Evolutionary conservation across 202 grass and related monocot species (phyloP).

Genomic region (Alloteropsis angusta): DNA sequence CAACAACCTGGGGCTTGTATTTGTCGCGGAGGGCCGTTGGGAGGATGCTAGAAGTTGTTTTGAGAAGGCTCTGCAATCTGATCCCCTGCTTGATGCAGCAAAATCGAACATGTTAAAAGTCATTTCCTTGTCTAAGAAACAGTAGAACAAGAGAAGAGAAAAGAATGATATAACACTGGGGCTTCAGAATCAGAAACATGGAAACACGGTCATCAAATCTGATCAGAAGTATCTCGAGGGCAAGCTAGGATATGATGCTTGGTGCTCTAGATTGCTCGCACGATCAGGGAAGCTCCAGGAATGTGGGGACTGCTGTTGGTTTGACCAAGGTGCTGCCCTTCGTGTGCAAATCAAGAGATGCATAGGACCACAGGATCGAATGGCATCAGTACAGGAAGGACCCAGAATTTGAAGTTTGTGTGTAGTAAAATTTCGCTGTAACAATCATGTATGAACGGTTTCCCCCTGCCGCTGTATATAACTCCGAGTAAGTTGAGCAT

Average conservation of each 20-base stretch:
- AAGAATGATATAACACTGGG: slow-evolving; percentile 6
- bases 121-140: slow-evolving; percentile 39
- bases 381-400: neutral
- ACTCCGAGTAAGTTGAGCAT: neutral
- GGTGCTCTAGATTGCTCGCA: neutral
- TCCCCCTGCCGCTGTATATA: neutral
- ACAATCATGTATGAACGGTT: neutral
- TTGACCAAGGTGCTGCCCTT: neutral
- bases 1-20: slow-evolving; percentile 90
- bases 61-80: slow-evolving; percentile 67
- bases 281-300: neutral
- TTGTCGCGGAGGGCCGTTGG: slow-evolving; percentile 50
- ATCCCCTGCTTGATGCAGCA: slow-evolving; percentile 80
- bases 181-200: neutral
- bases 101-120: slow-evolving; percentile 77
- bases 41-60: slow-evolving; percentile 76
- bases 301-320: neutral
- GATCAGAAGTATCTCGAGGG: neutral
- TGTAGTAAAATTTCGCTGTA: neutral
- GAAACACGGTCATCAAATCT: neutral
- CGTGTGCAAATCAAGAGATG: neutral
- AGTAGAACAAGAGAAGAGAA: slow-evolving; percentile 24
- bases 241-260: neutral
- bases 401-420: neutral
- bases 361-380: neutral